Evolutionary conservation across 371 early-diverging fungal species (phyloP).

Genomic region (Rhizomucor pusillus): DNA sequence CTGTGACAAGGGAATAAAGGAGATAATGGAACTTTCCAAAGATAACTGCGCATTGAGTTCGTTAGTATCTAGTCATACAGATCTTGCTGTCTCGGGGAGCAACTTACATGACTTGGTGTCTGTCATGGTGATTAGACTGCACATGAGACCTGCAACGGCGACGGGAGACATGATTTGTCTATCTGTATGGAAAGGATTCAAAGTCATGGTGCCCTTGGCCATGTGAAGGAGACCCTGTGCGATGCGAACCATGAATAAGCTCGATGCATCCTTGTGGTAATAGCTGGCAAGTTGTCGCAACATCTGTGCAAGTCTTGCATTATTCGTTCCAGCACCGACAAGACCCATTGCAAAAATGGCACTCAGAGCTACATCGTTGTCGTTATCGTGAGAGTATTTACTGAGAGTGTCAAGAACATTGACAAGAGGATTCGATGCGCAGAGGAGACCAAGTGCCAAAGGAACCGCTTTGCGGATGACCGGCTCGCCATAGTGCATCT

Average conservation of each 20-base stretch:
- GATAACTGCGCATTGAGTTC: slow-evolving; percentile 53
- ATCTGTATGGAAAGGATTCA: slow-evolving; percentile 94
- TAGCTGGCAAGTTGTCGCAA: slow-evolving; percentile 95
- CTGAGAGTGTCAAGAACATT: slow-evolving; percentile 93
- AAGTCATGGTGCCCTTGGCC: slow-evolving; percentile 97
- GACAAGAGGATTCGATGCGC: slow-evolving; percentile 94
- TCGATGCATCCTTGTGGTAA: slow-evolving; percentile 94
- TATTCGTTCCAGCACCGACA: slow-evolving; percentile 99
- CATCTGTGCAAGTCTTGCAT: slow-evolving; percentile 97
- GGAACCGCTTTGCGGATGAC: slow-evolving; percentile 93
- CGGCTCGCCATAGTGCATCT: slow-evolving; percentile 98
- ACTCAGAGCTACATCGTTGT: slow-evolving; percentile 90
- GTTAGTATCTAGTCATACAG: neutral
- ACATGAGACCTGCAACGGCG: slow-evolving; percentile 87
- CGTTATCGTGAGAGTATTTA: slow-evolving; percentile 97
- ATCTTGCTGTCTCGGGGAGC: neutral
- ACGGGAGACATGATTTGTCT: slow-evolving; percentile 89
- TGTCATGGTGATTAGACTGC: slow-evolving; percentile 86
- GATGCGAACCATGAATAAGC: slow-evolving; percentile 92
- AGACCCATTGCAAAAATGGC: slow-evolving; percentile 99
- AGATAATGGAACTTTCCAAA: slow-evolving; percentile 89
- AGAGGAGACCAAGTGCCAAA: slow-evolving; percentile 92
- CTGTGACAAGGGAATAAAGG: slow-evolving; percentile 89
- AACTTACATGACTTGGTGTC: slow-evolving; percentile 81
- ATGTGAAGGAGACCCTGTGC: slow-evolving; percentile 98